These are phyloP conservation scores for Salix koriyanagi DNA, from an alignment of 345 rosid genomes.

Conservation along the genomic window DNA sequence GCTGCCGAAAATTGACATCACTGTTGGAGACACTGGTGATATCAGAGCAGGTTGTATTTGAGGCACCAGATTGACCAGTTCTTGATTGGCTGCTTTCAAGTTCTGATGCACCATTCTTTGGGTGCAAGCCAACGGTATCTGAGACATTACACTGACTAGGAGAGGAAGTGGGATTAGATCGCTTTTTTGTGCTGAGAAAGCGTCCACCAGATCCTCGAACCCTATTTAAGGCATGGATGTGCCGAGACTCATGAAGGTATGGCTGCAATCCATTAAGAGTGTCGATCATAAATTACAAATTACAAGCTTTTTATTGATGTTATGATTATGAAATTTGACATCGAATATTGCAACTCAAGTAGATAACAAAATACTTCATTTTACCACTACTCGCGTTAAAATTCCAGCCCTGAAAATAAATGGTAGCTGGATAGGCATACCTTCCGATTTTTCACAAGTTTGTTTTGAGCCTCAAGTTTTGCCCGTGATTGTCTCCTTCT, in stretches of 20 bases:
- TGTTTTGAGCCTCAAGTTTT: conserved; percentile 48
- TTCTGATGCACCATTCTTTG: background rate
- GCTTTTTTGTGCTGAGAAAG: conserved; percentile 40
- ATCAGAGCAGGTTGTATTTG: conserved; percentile 20
- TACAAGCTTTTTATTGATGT: background rate
- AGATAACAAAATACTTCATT: background rate
- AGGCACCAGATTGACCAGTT: conserved; percentile 10
- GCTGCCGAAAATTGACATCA: conserved; percentile 9
- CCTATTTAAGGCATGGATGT: conserved; percentile 45
- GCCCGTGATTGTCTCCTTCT: conserved; percentile 52
- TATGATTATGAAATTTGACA: too few species aligned
- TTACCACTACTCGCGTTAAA: background rate
- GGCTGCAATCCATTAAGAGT: conserved; percentile 32
- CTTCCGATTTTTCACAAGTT: conserved; percentile 42
- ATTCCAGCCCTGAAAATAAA: background rate
- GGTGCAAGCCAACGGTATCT: conserved; percentile 2
- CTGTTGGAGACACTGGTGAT: conserved; percentile 13
- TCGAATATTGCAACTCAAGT: background rate
- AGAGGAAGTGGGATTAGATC: conserved; percentile 2
- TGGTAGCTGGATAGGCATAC: conserved; percentile 12
- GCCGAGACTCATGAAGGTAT: conserved; percentile 55
- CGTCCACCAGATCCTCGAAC: conserved; percentile 53
- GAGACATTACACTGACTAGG: background rate
- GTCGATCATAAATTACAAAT: background rate
- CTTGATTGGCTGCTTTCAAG: conserved; percentile 10